Base-by-base conservation (phyloP, 441 rosid species). In the Iberis amara region DNA sequence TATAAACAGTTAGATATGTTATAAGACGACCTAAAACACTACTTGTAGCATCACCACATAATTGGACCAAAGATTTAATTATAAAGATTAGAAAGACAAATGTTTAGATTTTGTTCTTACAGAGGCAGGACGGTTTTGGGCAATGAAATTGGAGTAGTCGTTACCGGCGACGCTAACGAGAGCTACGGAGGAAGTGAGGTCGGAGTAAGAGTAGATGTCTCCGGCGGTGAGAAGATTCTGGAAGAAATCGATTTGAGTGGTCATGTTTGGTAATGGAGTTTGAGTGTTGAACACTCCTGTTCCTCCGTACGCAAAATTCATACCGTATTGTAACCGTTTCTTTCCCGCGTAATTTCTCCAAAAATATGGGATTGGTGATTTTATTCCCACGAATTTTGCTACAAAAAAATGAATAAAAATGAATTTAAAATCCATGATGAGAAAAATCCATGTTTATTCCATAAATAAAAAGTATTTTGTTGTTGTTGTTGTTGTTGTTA, bases 271-370 rank as follows among this genome's bases (percentile, higher is more conserved):
- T 0, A 7, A 50, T 0, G 70, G 24, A 31, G 4, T 7, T 28
- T 35, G 5, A 4, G 94, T 79, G 8, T 78, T 51, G 35, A 88
- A 78, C 14, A 85, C 96, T 11, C 96, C 94, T 0, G 89, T 75
- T 6, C 94, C 94, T 40, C 96, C 96, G 52, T 56, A 79, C 0
- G 96, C 96, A 38, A 85, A 88, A 66, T 88, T 88, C 76, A 85
- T 60, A 12, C 96, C 96, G 41, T 65, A 36, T 28, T 55, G 62
- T 66, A 79, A 35, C 6, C 33, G 52, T 15, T 68, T 56, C 4
- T 30, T 18, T 1, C 57, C 79, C 23, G 31, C 52, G 61, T 26
- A 30, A 12, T 71, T 75, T 67, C 79, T 74, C 72, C 69, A 76
- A 47, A 47, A 62, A 72, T 77, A 87, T 21, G 96, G 68, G 6